phyloP scores from a whole-genome alignment of 1,284 basidiomycete species.

The Laetiporus sulphureus region DNA sequence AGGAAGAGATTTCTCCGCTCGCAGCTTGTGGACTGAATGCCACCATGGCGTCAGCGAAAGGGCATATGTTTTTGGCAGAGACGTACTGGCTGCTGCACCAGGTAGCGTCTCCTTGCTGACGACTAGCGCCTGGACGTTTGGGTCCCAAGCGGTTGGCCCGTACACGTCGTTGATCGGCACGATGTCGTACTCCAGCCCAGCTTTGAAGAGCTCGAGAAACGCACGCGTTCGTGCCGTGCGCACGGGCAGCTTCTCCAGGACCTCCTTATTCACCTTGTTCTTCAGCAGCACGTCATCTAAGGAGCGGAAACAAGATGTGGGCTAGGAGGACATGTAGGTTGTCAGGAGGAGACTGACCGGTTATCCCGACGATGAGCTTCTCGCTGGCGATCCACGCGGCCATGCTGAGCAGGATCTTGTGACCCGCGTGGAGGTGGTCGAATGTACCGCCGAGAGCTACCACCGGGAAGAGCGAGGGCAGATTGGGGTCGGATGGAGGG shows the following conservation, averaged over 20 bases:
- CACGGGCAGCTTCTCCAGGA: slow-evolving; percentile 59
- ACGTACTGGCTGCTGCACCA: slow-evolving; percentile 70
- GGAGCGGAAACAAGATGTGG: neutral
- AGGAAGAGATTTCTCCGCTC: slow-evolving; percentile 49
- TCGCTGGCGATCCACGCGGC: slow-evolving; percentile 72
- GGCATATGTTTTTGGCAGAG: neutral
- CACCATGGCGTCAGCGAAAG: neutral
- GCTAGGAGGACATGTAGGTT: neutral
- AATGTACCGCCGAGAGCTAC: slow-evolving; percentile 81
- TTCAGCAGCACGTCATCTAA: slow-evolving; percentile 68
- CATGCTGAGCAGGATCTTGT: slow-evolving; percentile 96
- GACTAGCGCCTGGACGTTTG: slow-evolving; percentile 80
- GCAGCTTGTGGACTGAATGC: slow-evolving; percentile 52
- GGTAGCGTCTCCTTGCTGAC: slow-evolving; percentile 80
- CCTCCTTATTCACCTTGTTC: slow-evolving; percentile 66
- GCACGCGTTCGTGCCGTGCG: slow-evolving; percentile 50
- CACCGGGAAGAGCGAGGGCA: slow-evolving; percentile 32
- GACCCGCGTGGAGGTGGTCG: slow-evolving; percentile 95
- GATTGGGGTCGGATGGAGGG: slow-evolving; percentile 9
- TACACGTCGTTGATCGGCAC: slow-evolving; percentile 77
- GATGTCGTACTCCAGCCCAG: slow-evolving; percentile 54
- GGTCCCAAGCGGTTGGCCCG: slow-evolving; percentile 83
- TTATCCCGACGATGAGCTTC: slow-evolving; percentile 88
- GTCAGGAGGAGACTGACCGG: slow-evolving; percentile 62
- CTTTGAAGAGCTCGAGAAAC: slow-evolving; percentile 68